Evolutionary conservation across 345 rosid genomes (phyloP), one percentile per base, ranked within the genome.

Genomic region (Trapa incisa): DNA sequence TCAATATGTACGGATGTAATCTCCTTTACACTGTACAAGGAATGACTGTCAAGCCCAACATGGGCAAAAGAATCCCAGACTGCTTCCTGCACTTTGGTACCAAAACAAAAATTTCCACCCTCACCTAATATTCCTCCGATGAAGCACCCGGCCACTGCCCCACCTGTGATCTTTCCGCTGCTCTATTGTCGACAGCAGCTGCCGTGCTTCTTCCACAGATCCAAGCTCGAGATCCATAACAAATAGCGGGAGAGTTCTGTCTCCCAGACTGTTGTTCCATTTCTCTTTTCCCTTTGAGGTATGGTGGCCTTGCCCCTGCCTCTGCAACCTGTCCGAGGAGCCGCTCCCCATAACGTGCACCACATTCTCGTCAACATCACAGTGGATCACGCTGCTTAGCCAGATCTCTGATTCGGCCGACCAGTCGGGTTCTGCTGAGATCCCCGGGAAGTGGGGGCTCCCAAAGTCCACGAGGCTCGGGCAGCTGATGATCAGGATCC

Each of bases 281-380:
- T 58, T 16, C 83, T 69, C 9, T 84, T 81, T 48, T 75, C 81
- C 74, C 76, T 85, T 9, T 67, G 74, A 38, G 71, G 35, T 33
- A 5, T 65, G 65, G 32, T 43, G 84, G 73, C 78, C 75, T 74
- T 78, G 96, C 67, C 76, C 13, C 48, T 45, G 48, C 72, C 83
- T 85, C 63, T 69, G 65, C 45, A 81, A 61, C 22, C 86, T 80
- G 75, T 87, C 89, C 67, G 92, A 82, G 36, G 47, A 41, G 67
- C 83, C 81, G 81, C 92, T 88, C 68, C 91, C 96, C 60, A 93
- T 88, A 72, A 93, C 82, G 60, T 84, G 92, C 22, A 93, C 85
- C 41, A 78, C 80, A 32, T 71, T 77, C 3, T 82, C 87, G 43
- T 72, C 81, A 5, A 73, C 50, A 71, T 83, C 88, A 22, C 80